phyloP scores from a whole-genome alignment of 2,329 filamentous ascomycete species.

The Fusarium temperatum region DNA sequence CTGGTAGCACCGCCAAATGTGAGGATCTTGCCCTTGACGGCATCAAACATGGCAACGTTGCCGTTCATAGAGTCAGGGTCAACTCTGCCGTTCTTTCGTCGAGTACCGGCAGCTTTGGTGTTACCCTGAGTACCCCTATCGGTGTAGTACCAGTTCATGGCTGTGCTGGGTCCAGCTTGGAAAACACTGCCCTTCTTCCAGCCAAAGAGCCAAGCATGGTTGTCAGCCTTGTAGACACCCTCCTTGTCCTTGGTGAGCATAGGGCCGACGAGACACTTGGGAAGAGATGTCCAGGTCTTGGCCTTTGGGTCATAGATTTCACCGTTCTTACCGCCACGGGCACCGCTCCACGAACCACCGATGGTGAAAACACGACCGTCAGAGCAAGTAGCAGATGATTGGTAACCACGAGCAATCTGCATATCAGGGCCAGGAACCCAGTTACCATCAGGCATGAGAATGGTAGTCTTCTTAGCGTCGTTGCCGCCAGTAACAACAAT shows the following conservation, averaged over 20 bases:
- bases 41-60: conserved; percentile 66
- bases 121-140: conserved; percentile 36
- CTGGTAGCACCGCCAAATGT: conserved; percentile 59
- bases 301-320: conserved; percentile 30
- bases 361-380: conserved; percentile 33
- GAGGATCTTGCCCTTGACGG: conserved; percentile 65
- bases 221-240: conserved; percentile 55
- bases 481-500: conserved; percentile 66
- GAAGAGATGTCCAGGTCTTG: conserved; percentile 18
- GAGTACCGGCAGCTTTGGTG: conserved; percentile 39
- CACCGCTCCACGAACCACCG: conserved; percentile 33
- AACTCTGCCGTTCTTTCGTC: conserved; percentile 44
- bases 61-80: conserved; percentile 63
- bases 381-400: conserved; percentile 28
- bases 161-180: conserved; percentile 61
- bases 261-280: conserved; percentile 53
- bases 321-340: conserved; percentile 26
- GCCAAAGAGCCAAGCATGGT: conserved; percentile 44
- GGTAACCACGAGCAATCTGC: conserved; percentile 29
- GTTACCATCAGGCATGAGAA: conserved; percentile 49
- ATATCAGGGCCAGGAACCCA: conserved; percentile 29
- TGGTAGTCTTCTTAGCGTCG: conserved; percentile 57
- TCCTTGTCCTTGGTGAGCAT: conserved; percentile 55
- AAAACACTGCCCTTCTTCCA: conserved; percentile 60
- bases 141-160: conserved; percentile 66